phyloP scores from a whole-genome alignment of 2,329 filamentous ascomycete species.

The Fusarium mangiferae region DNA sequence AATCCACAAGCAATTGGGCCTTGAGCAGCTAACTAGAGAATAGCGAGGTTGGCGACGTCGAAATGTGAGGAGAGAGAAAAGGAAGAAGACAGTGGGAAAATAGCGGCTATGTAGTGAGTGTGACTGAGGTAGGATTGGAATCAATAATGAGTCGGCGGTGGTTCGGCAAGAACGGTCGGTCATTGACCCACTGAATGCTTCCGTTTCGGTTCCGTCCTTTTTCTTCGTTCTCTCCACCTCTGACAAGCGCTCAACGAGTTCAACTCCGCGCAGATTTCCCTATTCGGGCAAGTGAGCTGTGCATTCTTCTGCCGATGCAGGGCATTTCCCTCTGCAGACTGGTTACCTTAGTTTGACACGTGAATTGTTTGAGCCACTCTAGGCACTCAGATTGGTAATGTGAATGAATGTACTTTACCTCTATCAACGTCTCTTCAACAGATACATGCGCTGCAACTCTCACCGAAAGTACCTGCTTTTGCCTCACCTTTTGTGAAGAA shows the following conservation, averaged over 20 bases:
- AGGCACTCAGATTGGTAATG: background rate
- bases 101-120: slow-evolving; percentile 19
- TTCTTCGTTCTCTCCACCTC: background rate
- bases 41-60: background rate
- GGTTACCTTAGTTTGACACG: slow-evolving; percentile 6
- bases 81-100: slow-evolving; percentile 9
- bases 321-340: slow-evolving; percentile 1
- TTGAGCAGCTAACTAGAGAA: background rate
- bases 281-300: slow-evolving; percentile 28
- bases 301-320: slow-evolving; percentile 15
- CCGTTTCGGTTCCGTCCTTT: slow-evolving; percentile 38
- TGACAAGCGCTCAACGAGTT: background rate
- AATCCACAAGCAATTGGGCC: slow-evolving; percentile 28
- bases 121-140: background rate
- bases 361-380: slow-evolving; percentile 14
- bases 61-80: background rate
- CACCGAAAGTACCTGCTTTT: background rate
- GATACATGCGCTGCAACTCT: background rate
- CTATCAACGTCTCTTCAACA: background rate
- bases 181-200: slow-evolving; percentile 39
- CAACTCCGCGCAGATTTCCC: slow-evolving; percentile 30
- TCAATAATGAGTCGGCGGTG: slow-evolving; percentile 22
- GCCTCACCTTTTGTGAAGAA: background rate
- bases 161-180: slow-evolving; percentile 40
- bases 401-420: background rate